Percentiles rank a stretch among this genome's conserved stretches.
Evolutionary conservation across 2,329 filamentous ascomycete genomes (phyloP).

Genomic region (Metarhizium sp.): DNA sequence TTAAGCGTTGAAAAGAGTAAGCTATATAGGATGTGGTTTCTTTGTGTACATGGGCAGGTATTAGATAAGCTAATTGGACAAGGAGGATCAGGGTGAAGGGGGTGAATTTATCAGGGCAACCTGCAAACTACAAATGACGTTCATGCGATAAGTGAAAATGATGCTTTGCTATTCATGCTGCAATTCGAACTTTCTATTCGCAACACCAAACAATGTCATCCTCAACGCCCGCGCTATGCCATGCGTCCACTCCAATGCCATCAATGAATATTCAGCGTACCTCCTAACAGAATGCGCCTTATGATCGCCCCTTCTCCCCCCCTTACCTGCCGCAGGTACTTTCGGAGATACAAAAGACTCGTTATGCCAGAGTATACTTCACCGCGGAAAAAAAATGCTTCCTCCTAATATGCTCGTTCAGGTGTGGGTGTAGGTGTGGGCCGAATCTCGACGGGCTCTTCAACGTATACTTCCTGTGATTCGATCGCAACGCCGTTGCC

Average conservation of each 20-base stretch:
- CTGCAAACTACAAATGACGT: no score
- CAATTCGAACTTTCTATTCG: constrained; percentile 3
- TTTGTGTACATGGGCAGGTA: not conserved
- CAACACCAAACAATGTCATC: not conserved
- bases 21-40: not conserved
- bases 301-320: no score
- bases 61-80: not conserved
- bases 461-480: constrained; percentile 8
- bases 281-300: not conserved
- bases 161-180: not conserved
- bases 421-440: constrained; percentile 4
- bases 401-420: not conserved
- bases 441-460: constrained; percentile 19
- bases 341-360: not conserved
- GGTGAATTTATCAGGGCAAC: not conserved
- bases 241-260: not conserved
- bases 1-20: not conserved
- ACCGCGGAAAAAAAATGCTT: not conserved
- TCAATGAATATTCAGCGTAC: not conserved
- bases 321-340: not conserved
- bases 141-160: not conserved
- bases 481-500: constrained; percentile 4
- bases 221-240: constrained; percentile 26
- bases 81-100: not conserved
- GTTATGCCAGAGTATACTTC: not conserved